Conservation (phyloP, 1,139 yeast species). For the Debaryomycetaceae sp. region DNA sequence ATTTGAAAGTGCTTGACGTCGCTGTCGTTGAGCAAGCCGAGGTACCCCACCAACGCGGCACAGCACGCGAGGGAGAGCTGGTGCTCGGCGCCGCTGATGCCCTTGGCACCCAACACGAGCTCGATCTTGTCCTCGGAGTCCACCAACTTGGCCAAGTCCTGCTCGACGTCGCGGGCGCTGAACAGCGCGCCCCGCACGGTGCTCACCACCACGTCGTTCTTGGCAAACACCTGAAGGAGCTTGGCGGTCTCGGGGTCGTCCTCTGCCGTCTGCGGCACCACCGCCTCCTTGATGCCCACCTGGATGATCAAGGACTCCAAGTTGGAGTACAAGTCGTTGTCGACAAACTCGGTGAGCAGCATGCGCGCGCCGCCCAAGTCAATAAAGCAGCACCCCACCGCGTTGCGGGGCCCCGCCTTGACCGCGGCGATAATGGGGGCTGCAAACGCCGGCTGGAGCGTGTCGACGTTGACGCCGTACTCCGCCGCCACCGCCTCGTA, state of each 20-base stretch:
- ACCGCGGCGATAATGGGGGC: conserved; percentile 75
- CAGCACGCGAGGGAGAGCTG: conserved; percentile 43
- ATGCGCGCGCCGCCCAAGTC: conserved; percentile 65
- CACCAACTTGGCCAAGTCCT: conserved; percentile 64
- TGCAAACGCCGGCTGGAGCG: conserved; percentile 53
- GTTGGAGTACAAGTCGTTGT: conserved; percentile 82
- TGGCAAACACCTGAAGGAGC: conserved; percentile 60
- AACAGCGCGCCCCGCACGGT: conserved; percentile 56
- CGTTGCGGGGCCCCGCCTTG: conserved; percentile 45
- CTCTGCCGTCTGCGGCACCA: conserved; percentile 47
- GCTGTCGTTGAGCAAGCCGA: conserved; percentile 54
- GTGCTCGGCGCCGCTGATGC: conserved; percentile 35
- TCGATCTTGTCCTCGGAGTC: conserved; percentile 26
- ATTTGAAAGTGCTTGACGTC: conserved; percentile 41
- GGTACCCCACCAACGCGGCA: conserved; percentile 61
- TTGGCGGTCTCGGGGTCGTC: conserved; percentile 39
- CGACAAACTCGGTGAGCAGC: conserved; percentile 76
- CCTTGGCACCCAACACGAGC: conserved; percentile 57
- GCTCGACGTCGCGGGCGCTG: conserved; percentile 59
- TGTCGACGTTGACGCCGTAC: conserved; percentile 61
- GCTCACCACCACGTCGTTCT: conserved; percentile 65
- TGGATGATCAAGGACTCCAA: conserved; percentile 83
- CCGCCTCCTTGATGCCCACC: conserved; percentile 80
- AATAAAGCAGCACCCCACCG: conserved; percentile 75
- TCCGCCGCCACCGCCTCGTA: conserved; percentile 44